phyloP scores from a whole-genome alignment of 768 basidiomycete species.

The Kwoniella europaea region DNA sequence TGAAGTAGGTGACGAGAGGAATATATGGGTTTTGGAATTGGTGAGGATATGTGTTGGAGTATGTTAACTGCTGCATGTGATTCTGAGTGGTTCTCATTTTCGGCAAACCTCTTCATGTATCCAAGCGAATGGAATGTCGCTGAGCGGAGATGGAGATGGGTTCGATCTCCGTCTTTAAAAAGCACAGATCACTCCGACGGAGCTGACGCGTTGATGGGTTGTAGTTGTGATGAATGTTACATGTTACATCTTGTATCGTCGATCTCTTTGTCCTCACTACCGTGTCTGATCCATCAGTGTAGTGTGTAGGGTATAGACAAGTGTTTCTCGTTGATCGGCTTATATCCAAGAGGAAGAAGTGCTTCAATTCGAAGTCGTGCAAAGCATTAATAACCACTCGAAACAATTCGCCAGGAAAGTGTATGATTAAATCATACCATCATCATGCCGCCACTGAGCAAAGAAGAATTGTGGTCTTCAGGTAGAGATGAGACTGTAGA shows the following conservation, averaged over 20 bases:
- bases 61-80: not conserved
- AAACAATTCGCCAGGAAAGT: too few species aligned
- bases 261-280: conserved; percentile 1
- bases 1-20: not conserved
- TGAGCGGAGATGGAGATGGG: not conserved
- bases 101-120: not conserved
- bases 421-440: not conserved
- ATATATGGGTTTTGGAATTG: too few species aligned
- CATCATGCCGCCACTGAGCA: conserved; percentile 46
- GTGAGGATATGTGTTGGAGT: too few species aligned
- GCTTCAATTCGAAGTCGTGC: too few species aligned
- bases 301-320: not conserved
- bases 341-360: too few species aligned
- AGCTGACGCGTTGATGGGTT: not conserved
- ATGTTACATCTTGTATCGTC: not conserved
- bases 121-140: not conserved
- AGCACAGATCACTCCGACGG: not conserved
- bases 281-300: not conserved
- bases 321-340: not conserved
- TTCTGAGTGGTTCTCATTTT: not conserved
- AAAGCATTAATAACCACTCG: too few species aligned
- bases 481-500: conserved; percentile 59
- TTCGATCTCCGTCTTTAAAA: not conserved
- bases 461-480: conserved; percentile 42
- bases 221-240: not conserved